Evolutionary conservation across 495 filamentous ascomycete genomes (phyloP).

Genomic region (Coniosporium apollinis): DNA sequence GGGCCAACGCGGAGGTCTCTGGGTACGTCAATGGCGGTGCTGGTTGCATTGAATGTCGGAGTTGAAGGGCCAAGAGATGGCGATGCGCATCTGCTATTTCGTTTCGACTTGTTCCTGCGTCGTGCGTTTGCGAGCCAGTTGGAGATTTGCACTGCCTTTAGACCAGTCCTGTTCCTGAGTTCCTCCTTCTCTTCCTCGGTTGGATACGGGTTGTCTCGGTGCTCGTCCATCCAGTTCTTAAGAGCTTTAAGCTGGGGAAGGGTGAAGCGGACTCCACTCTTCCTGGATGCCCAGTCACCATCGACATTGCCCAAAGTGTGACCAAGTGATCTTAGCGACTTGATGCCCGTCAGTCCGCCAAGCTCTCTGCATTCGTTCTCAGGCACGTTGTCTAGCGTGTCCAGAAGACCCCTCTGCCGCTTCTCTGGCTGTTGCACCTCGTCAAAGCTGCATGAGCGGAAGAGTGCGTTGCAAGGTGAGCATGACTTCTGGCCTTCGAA

Average conservation of each 20-base stretch:
- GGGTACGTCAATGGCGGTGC: conserved; percentile 58
- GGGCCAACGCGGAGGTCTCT: conserved; percentile 21
- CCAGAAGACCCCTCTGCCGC: conserved; percentile 30
- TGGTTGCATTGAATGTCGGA: no score
- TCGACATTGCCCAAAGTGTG: conserved; percentile 26
- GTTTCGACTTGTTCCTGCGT: conserved; percentile 49
- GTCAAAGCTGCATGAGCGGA: conserved; percentile 52
- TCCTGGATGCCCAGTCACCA: conserved; percentile 21
- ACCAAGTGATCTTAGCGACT: no score
- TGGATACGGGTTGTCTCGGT: conserved; percentile 65
- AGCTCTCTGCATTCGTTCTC: conserved; percentile 31
- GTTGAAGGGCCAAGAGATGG: conserved; percentile 17
- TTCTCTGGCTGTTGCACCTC: conserved; percentile 22
- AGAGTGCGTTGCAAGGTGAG: conserved; percentile 63
- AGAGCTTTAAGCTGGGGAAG: conserved; percentile 55
- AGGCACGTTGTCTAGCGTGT: conserved; percentile 33
- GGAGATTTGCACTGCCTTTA: conserved; percentile 59
- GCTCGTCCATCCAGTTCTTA: conserved; percentile 60
- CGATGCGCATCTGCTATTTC: conserved; percentile 23
- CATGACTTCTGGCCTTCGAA: conserved; percentile 52
- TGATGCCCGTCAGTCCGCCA: conserved; percentile 18
- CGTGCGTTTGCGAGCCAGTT: conserved; percentile 83
- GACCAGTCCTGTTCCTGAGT: conserved; percentile 52
- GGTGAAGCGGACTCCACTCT: conserved; percentile 47
- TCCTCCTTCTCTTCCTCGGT: conserved; percentile 64